phyloP scores from a whole-genome alignment of 306 rosid genomes.

The Rubus idaeus region DNA sequence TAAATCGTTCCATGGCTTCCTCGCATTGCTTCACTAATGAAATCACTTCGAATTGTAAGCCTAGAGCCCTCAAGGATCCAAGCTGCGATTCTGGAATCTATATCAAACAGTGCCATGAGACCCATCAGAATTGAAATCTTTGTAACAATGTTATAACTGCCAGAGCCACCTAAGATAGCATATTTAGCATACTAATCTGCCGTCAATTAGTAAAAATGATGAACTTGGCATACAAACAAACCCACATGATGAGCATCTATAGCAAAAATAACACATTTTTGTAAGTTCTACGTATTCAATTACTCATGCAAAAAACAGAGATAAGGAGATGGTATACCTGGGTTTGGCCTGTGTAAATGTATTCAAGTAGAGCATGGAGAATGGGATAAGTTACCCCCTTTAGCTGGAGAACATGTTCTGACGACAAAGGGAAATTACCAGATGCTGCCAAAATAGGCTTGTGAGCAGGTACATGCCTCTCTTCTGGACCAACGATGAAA shows the following conservation, averaged over 20 bases:
- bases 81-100: constrained; percentile 71
- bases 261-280: not conserved
- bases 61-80: constrained; percentile 63
- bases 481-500: constrained; percentile 59
- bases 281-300: not conserved
- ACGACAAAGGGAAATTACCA: constrained; percentile 57
- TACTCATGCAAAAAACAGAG: not conserved
- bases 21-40: constrained; percentile 81
- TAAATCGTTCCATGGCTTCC: constrained; percentile 57
- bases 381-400: constrained; percentile 50
- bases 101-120: constrained; percentile 31
- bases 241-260: not conserved
- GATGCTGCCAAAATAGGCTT: constrained; percentile 72
- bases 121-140: constrained; percentile 16
- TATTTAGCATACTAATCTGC: not conserved
- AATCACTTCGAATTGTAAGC: constrained; percentile 68
- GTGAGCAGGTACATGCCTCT: constrained; percentile 86
- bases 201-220: not conserved
- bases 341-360: constrained; percentile 82
- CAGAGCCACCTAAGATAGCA: not conserved
- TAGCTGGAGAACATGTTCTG: constrained; percentile 52
- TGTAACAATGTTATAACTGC: not conserved
- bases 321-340: constrained; percentile 38
- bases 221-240: not conserved
- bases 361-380: constrained; percentile 77